Conservation (phyloP, 164 flowering plant species). For the Paratinospora sagittata region DNA sequence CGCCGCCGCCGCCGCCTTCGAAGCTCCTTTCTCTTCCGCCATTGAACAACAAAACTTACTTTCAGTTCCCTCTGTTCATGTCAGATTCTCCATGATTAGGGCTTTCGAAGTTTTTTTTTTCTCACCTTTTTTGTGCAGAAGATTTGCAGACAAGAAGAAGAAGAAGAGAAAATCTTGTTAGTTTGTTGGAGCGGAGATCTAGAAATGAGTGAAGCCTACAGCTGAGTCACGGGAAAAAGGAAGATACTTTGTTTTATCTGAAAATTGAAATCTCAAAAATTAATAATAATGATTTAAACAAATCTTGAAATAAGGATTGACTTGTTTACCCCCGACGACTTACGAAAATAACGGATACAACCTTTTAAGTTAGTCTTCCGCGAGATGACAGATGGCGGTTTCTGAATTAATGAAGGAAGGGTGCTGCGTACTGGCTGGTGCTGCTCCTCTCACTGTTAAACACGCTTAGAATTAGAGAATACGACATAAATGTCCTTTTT, state of each 20-base stretch:
- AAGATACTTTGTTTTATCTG: neutral
- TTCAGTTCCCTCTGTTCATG: neutral
- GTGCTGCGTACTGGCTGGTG: no score
- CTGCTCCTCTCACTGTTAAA: neutral
- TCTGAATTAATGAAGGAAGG: neutral
- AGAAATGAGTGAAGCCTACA: constrained; percentile 25
- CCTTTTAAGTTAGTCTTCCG: no score
- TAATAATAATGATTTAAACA: neutral
- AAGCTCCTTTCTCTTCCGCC: constrained; percentile 22
- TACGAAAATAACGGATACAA: neutral
- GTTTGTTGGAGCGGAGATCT: constrained; percentile 17
- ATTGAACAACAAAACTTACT: neutral
- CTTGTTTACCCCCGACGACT: constrained; percentile 10
- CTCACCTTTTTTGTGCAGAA: neutral
- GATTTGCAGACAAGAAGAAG: neutral
- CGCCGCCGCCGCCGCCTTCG: constrained; percentile 10
- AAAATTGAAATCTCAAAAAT: neutral
- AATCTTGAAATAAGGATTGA: no score
- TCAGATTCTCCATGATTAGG: constrained; percentile 13
- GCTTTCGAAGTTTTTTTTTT: constrained; percentile 7
- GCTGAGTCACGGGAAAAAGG: neutral
- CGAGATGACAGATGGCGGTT: neutral
- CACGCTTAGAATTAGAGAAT: constrained; percentile 5
- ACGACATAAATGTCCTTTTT: neutral
- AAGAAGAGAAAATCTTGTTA: no score